Evolutionary conservation across 179 eudicot genomes (phyloP), one percentile per base, ranked within the genome.

Genomic region (Vitellaria paradoxa): DNA sequence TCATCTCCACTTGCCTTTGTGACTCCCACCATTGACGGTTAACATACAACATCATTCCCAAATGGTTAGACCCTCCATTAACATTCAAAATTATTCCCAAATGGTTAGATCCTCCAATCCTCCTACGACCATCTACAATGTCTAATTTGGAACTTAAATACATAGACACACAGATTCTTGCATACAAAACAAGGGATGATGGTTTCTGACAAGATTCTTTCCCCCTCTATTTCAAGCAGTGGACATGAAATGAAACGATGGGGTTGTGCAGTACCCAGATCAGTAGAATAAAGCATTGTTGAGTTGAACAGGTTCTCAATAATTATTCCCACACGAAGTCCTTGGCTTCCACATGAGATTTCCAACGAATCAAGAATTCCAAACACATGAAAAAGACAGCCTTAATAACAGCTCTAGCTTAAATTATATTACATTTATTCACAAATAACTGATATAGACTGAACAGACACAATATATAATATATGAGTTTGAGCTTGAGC

Each of bases 391-490:
- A 61, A 30, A 56, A 9, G 20, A 10, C 13, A 49, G 26, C 37
- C 59, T 56, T 65, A 30, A 30, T 64, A 20, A 21, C 52, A 13
- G 26, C 21, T 65, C 65, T 47, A 64, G 64, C 47, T 74, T 74
- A 63, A 23, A 56, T 14, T 78, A 70, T 74, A 74, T 65, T 26
- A 78, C 83, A 83, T 62, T 73, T 61, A 78, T 73, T 75, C 75
- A 80, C 37, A 2, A 30, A 81, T 57, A 70, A 77, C 37, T 63
- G 24, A 76, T 82, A 77, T 62, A 81, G 62, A 76, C 75, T 72
- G 79, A 65, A 81, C 61, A 81, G 60, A 78, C 77, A 76, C 81
- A 81, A 81, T 67, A 71, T 68, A 26, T 65, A 67, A 30, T 30
- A 30, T 30, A 30, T 30, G 37, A 30, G 37, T 30, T 30, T n/a